Evolutionary conservation across 2,329 filamentous ascomycete genomes (phyloP).

Genomic region (Paecilomyces sp.): DNA sequence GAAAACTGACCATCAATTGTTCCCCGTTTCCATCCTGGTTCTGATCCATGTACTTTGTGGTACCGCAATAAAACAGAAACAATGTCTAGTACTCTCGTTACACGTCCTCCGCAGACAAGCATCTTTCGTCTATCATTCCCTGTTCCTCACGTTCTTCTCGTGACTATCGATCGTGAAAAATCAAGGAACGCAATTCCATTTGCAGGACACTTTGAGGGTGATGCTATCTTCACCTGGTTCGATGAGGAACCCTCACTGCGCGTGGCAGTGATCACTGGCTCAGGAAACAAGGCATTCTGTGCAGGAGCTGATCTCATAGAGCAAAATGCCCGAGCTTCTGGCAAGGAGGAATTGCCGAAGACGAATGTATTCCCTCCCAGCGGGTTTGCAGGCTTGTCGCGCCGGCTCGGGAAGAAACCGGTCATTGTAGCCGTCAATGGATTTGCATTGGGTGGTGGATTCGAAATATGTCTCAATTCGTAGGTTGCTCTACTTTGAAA

Average conservation of each 20-base stretch:
- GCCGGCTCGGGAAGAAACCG: not conserved
- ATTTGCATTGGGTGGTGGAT: not conserved
- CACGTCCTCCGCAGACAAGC: too few relatives aligned
- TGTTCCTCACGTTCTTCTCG: not conserved
- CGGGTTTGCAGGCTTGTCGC: not conserved
- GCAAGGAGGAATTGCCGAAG: not conserved
- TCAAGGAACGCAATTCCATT: not conserved
- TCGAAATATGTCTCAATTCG: not conserved
- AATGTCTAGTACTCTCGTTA: too few relatives aligned
- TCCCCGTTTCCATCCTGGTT: too few relatives aligned
- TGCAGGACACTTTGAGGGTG: not conserved
- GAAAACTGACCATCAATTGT: too few relatives aligned
- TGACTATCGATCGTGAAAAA: not conserved
- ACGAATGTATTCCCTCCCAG: not conserved
- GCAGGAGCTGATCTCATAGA: not conserved
- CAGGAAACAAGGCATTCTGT: not conserved
- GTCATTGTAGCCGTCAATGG: not conserved
- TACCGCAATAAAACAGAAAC: too few relatives aligned
- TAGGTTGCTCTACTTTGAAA: too few relatives aligned
- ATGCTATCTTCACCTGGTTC: not conserved
- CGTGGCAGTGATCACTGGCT: not conserved
- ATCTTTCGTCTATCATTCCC: not conserved
- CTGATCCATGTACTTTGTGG: too few relatives aligned
- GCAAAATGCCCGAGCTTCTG: not conserved
- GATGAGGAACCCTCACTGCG: not conserved